phyloP scores from a whole-genome alignment of 768 basidiomycete species.

The Leucosporidium scottii region DNA sequence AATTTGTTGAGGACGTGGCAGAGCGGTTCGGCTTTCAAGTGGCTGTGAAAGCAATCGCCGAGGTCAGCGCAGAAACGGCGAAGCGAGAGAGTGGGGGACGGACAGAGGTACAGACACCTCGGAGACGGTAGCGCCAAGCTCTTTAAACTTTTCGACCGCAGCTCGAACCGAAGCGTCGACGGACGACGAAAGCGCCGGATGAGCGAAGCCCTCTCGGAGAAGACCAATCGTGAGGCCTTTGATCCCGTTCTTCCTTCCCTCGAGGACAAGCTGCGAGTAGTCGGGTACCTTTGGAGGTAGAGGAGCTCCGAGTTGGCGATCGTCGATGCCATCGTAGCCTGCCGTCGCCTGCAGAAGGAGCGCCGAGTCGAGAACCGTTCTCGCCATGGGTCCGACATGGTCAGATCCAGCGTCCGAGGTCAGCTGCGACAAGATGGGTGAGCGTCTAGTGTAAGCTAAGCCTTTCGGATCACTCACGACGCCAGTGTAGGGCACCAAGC shows the following conservation, averaged over 20 bases:
- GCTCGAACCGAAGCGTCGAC: slow-evolving; percentile 43
- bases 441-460: slow-evolving; percentile 38
- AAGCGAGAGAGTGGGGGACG: neutral
- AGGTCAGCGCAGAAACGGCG: too few relatives aligned
- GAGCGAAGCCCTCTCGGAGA: slow-evolving; percentile 45
- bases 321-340: slow-evolving; percentile 48
- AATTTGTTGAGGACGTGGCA: slow-evolving; percentile 33
- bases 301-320: slow-evolving; percentile 45
- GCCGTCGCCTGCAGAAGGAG: slow-evolving; percentile 47
- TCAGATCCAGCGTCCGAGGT: neutral
- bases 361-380: slow-evolving; percentile 41
- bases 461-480: slow-evolving; percentile 49
- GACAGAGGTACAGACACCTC: slow-evolving; percentile 46
- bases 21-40: slow-evolving; percentile 21
- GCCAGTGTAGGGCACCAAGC: slow-evolving; percentile 50
- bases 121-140: slow-evolving; percentile 46
- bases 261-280: slow-evolving; percentile 37
- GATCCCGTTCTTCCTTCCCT: slow-evolving; percentile 28
- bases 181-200: slow-evolving; percentile 42
- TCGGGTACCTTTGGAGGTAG: slow-evolving; percentile 42
- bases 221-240: slow-evolving; percentile 46
- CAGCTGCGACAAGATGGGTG: neutral
- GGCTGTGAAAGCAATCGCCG: neutral
- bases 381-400: neutral
- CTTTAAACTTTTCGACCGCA: slow-evolving; percentile 43